Evolutionary conservation across 345 rosid species (phyloP).

Genomic region (Orychophragmus violaceus): DNA sequence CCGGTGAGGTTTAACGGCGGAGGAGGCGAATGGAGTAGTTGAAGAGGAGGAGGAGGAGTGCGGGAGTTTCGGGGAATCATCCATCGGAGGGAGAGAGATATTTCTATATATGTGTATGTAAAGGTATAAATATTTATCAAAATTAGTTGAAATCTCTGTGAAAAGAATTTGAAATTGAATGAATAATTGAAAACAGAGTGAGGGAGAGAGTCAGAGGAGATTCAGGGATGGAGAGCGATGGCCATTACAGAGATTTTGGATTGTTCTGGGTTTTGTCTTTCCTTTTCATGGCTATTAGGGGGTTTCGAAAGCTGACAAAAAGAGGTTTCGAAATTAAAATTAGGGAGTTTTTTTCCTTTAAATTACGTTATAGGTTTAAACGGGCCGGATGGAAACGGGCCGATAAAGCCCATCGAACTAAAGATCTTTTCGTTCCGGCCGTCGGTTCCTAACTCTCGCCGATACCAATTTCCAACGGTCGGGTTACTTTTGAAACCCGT

Average conservation of each 20-base stretch:
- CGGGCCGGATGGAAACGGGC: background rate
- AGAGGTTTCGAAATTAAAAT: background rate
- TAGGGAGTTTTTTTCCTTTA: background rate
- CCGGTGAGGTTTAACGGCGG: constrained; percentile 20
- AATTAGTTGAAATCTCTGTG: background rate
- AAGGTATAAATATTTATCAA: background rate
- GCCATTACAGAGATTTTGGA: background rate
- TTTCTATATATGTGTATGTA: background rate
- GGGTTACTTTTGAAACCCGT: no score
- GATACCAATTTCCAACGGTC: no score
- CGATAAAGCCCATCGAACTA: background rate
- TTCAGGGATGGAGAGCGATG: constrained; percentile 17
- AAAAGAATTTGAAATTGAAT: background rate
- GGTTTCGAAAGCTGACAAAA: no score
- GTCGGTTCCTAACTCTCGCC: no score
- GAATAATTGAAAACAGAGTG: background rate
- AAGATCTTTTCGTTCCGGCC: no score
- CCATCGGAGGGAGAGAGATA: constrained; percentile 18
- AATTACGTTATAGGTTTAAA: background rate
- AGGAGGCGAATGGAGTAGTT: constrained; percentile 14
- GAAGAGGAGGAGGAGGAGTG: constrained; percentile 28
- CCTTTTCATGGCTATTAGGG: background rate
- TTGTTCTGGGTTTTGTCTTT: constrained; percentile 5
- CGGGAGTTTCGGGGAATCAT: constrained; percentile 27
- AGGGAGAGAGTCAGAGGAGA: background rate